Base-by-base conservation (phyloP, 2,329 filamentous ascomycete genomes). In the Trichophyton schoenleinii region DNA sequence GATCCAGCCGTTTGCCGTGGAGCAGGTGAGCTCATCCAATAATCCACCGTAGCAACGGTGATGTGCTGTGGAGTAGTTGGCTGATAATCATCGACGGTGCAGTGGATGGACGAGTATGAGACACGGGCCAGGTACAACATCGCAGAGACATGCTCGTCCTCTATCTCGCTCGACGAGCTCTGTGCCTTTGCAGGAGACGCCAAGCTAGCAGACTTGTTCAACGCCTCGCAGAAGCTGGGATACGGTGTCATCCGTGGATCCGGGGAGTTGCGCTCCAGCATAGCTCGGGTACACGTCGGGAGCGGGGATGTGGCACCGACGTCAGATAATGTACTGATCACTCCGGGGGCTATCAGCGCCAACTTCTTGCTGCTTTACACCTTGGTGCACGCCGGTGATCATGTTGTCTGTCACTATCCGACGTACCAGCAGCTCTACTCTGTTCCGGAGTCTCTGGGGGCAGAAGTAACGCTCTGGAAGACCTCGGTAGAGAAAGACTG, bases 401-500 rank as follows among this genome's bases (percentile, higher is more conserved):
- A 95, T 78, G 87, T 92, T 55, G 81, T 95, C 62, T 94, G 88
- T 68, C 87, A 94, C 62, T 89, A 91, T 70, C 90, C 91, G 8
- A 91, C 89, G 0, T 95, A 94, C 68, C 88, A 94, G 71, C 89
- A 95, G 67, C 80, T 95, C 1, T 94, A 92, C 69, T 79, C 84
- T 11, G 83, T 95, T 0, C 89, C 90, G 0, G 79, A 80, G 66
- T 87, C 84, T 46, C 75, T 95, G 3, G 89, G 90, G 0, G 89
- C 88, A 0, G 83, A 89, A 63, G 87, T 95, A 13, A 84, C 85
- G 46, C 72, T 92, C 9, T 95, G 90, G 90, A 84, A 82, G 70
- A 79, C 90, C 8, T 80, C 79, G 58, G 78, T 81, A 42, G 78
- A 83, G 20, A 80, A 88, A 59, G 79, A 80, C 8, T 94, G 86